Evolutionary conservation across 2,329 filamentous ascomycete genomes (phyloP).

Genomic region (Grosmannia huntii): DNA sequence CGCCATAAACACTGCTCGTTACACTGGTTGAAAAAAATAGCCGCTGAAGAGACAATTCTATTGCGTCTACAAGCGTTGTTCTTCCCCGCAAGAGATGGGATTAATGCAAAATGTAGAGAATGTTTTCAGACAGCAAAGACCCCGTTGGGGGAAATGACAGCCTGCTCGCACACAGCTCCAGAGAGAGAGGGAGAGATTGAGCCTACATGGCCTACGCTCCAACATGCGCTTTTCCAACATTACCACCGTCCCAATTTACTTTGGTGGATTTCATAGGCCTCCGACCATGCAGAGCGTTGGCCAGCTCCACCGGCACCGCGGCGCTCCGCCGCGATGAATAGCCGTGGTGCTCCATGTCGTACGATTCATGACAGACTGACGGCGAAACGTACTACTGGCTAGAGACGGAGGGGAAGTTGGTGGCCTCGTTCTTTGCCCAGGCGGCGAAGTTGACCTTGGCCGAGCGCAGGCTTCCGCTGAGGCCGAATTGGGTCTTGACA

Average conservation of each 20-base stretch:
- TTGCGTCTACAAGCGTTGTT: too few species aligned
- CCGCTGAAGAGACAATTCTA: too few species aligned
- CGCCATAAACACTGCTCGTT: too few species aligned
- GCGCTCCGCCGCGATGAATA: too few species aligned
- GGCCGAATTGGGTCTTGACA: slow-evolving; percentile 53
- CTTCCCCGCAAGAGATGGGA: too few species aligned
- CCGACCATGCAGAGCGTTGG: neutral
- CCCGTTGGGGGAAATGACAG: neutral
- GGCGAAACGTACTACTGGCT: neutral
- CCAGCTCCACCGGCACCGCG: neutral
- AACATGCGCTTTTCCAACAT: neutral
- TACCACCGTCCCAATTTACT: neutral
- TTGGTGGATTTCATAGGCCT: neutral
- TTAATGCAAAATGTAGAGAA: neutral
- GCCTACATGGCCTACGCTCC: neutral
- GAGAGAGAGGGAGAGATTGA: too few species aligned
- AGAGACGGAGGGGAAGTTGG: slow-evolving; percentile 18
- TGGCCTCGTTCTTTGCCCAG: slow-evolving; percentile 20
- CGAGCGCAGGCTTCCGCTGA: slow-evolving; percentile 45
- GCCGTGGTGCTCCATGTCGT: neutral
- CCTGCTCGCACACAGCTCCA: neutral
- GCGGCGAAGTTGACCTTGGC: slow-evolving; percentile 20
- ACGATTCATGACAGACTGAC: neutral
- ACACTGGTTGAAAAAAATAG: too few species aligned
- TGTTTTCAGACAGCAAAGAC: neutral